Evolutionary conservation across 768 basidiomycete genomes (phyloP).

Genomic region (Phylloporus sp.): DNA sequence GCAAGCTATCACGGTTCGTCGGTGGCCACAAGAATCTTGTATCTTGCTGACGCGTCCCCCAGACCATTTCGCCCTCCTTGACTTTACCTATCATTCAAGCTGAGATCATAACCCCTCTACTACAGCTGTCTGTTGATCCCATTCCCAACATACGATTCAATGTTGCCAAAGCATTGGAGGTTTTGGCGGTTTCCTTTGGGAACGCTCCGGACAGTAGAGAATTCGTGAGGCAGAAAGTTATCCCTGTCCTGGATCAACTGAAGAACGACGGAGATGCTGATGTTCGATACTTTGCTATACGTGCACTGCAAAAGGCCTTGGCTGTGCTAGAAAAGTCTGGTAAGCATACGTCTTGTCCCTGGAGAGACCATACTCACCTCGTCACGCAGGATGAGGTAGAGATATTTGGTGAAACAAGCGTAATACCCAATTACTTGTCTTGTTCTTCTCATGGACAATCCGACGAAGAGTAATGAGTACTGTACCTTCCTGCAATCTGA

Average conservation of each 20-base stretch:
- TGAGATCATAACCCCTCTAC: constrained; percentile 79
- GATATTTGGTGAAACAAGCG: constrained; percentile 18
- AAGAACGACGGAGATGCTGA: constrained; percentile 91
- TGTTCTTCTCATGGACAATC: constrained; percentile 18
- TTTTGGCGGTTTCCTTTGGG: constrained; percentile 71
- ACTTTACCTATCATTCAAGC: constrained; percentile 78
- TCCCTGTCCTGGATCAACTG: constrained; percentile 82
- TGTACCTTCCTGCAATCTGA: constrained; percentile 29
- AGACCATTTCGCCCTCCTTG: constrained; percentile 95
- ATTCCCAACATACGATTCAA: constrained; percentile 99
- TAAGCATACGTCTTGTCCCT: constrained; percentile 12
- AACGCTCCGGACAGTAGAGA: constrained; percentile 64
- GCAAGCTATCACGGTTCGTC: constrained; percentile 89
- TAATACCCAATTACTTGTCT: constrained; percentile 31
- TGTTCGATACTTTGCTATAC: constrained; percentile 89
- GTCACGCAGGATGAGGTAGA: constrained; percentile 20
- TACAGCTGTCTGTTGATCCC: constrained; percentile 80
- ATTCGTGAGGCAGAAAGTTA: constrained; percentile 67
- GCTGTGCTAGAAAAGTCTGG: constrained; percentile 38
- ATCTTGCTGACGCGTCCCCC: constrained; percentile 8
- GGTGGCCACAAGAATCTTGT: not conserved
- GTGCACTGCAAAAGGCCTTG: constrained; percentile 64
- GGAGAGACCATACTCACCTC: constrained; percentile 1
- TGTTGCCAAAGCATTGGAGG: constrained; percentile 92
- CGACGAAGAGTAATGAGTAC: constrained; percentile 29